phyloP scores from a whole-genome alignment of 2,329 filamentous ascomycete genomes.

The Sarocladium strictum region DNA sequence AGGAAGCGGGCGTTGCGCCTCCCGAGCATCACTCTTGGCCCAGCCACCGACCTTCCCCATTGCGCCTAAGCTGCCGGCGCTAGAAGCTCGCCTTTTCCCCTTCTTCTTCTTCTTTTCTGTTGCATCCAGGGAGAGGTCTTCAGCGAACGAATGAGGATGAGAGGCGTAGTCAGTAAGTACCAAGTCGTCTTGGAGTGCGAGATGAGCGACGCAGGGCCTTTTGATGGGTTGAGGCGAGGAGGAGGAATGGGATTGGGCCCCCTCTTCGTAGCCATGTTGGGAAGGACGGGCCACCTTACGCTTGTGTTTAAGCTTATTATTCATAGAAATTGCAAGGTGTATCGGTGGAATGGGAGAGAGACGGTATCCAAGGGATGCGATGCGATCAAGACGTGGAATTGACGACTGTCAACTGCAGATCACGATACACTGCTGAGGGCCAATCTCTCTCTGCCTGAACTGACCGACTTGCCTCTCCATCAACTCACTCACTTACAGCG shows the following conservation, averaged over 20 bases:
- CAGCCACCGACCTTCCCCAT: constrained; percentile 8
- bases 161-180: neutral
- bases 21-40: neutral
- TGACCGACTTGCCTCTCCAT: too few relatives aligned
- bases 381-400: too few relatives aligned
- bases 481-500: too few relatives aligned
- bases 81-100: constrained; percentile 5
- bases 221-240: neutral
- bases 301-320: constrained; percentile 9
- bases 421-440: too few relatives aligned
- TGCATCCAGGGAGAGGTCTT: constrained; percentile 1
- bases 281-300: neutral
- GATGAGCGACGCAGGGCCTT: neutral
- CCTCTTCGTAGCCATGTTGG: neutral
- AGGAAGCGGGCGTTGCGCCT: neutral
- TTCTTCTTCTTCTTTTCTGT: too few relatives aligned
- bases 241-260: neutral
- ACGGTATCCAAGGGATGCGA: neutral
- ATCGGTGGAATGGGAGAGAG: too few relatives aligned
- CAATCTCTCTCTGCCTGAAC: too few relatives aligned
- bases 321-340: neutral
- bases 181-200: neutral
- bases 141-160: neutral
- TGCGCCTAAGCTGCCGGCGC: constrained; percentile 7
- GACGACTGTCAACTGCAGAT: too few relatives aligned